phyloP scores from a whole-genome alignment of 1,139 yeast genomes.

The Geotrichum bryndzae region DNA sequence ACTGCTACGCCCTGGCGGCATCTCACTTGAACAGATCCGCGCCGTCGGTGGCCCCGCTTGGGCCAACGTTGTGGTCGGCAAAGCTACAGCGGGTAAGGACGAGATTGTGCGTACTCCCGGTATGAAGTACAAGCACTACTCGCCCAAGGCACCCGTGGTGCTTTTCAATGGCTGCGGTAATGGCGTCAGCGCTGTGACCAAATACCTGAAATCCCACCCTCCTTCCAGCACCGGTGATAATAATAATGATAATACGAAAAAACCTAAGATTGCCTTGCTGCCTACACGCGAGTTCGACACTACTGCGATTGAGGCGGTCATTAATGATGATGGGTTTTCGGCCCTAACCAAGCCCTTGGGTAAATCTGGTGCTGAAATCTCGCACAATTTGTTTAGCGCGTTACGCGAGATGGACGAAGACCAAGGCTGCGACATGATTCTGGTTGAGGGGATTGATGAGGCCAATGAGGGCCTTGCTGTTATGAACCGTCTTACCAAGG shows the following conservation, averaged over 20 bases:
- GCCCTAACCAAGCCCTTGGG: slow-evolving; percentile 41
- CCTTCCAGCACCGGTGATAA: not conserved
- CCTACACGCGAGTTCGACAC: slow-evolving; percentile 29
- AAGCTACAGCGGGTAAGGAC: slow-evolving; percentile 52
- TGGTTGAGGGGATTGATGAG: slow-evolving; percentile 71
- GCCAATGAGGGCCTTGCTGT: slow-evolving; percentile 81
- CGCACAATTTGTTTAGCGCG: slow-evolving; percentile 63
- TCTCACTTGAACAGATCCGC: slow-evolving; percentile 68
- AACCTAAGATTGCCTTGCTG: slow-evolving; percentile 45
- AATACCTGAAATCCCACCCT: slow-evolving; percentile 19
- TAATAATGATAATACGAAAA: not conserved
- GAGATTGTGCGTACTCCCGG: slow-evolving; percentile 93
- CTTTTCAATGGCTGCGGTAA: slow-evolving; percentile 49
- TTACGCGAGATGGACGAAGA: slow-evolving; percentile 68
- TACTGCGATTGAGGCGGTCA: slow-evolving; percentile 10
- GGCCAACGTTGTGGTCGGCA: slow-evolving; percentile 58
- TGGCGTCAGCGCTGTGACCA: slow-evolving; percentile 36
- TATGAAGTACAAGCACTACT: slow-evolving; percentile 93
- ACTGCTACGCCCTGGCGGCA: slow-evolving; percentile 89
- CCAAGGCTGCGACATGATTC: slow-evolving; percentile 51
- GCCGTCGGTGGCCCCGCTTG: slow-evolving; percentile 59
- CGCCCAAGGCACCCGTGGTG: slow-evolving; percentile 80
- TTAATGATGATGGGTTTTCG: not conserved
- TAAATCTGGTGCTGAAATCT: slow-evolving; percentile 52
- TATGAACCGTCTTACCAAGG: slow-evolving; percentile 85